Base-by-base conservation (phyloP, 1,139 yeast genomes). In the Yamadazyma membranifaciens region DNA sequence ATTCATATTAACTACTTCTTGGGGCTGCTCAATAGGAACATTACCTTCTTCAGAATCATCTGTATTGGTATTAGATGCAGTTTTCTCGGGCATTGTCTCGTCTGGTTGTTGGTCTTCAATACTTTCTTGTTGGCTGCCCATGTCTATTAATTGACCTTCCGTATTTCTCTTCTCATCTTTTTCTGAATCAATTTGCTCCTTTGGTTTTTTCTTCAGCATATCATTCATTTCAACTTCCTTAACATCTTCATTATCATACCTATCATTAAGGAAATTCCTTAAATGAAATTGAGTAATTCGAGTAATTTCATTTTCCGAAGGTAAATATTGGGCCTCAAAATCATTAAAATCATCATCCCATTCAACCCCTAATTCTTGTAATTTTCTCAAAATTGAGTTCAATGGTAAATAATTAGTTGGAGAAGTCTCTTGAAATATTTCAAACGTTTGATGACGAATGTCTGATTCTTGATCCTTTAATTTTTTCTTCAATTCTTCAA, bases 291-390 rank as follows among this genome's bases (percentile, higher is more conserved):
- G 87, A 2, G 98, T 91, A 36, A 92, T 86, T 46, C 89, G 74
- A 7, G 96, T 84, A 49, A 94, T 87, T 71, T 94, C 98, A 55
- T 85, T 87, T 60, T 94, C 98, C 12, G 95, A 82, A 0, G 98
- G 98, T 45, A 92, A 75, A 55, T 76, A 92, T 24, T 72, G 73
- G 40, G 75, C 75, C 48, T 87, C 97, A 63, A 92, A 89, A n/a
- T 81, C 87, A 34, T 79, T 75, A 55, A 94, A 89, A 45, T 86
- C 96, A 22, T 65, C 58, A 61, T 92, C 96, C 98, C 98, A 94
- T 36, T 70, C 75, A 17, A 88, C 91, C 4, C 95, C 94, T 38
- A 83, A 67, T 45, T 85, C 91, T 55, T 92, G 97, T 20, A 92
- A 71, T 34, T 76, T 76, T 50, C 95, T 67, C 17, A 88, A 64